Conservation (phyloP, 1,139 yeast species). For the Blastobotrys serpentis region DNA sequence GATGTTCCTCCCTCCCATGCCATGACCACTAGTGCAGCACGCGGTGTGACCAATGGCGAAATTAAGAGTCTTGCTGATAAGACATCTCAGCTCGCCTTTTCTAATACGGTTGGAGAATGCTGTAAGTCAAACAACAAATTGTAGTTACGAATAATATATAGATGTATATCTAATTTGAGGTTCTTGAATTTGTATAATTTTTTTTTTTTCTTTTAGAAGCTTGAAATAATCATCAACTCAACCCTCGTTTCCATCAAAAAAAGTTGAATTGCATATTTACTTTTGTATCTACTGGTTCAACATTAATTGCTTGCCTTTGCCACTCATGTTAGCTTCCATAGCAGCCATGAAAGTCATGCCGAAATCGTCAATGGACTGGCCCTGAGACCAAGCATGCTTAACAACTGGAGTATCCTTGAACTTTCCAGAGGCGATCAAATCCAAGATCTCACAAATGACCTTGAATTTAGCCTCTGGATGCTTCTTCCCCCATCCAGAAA, state of each 20-base stretch:
- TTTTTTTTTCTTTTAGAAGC: neutral
- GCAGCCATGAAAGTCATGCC: slow-evolving; percentile 53
- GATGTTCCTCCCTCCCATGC: slow-evolving; percentile 57
- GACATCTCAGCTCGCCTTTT: slow-evolving; percentile 14
- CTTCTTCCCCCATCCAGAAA: slow-evolving; percentile 69
- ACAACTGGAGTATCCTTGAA: slow-evolving; percentile 60
- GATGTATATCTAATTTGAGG: neutral
- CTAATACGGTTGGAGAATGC: slow-evolving; percentile 4
- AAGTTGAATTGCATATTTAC: too few relatives aligned
- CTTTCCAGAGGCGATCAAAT: too few relatives aligned
- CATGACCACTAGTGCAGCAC: slow-evolving; percentile 14
- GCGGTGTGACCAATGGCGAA: slow-evolving; percentile 13
- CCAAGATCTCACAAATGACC: slow-evolving; percentile 60
- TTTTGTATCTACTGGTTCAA: slow-evolving; percentile 6
- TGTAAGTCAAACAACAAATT: neutral
- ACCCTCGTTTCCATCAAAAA: too few relatives aligned
- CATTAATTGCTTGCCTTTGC: slow-evolving; percentile 43
- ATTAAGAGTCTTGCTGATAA: slow-evolving; percentile 12
- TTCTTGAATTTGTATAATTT: neutral
- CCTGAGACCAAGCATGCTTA: slow-evolving; percentile 46
- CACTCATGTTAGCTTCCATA: slow-evolving; percentile 46
- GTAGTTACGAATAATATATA: neutral
- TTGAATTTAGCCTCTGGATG: slow-evolving; percentile 61
- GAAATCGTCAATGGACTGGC: slow-evolving; percentile 49
- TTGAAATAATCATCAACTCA: too few relatives aligned